These are phyloP conservation scores for Pisolithus orientalis DNA, from an alignment of 768 basidiomycete genomes.

Conservation along the genomic window DNA sequence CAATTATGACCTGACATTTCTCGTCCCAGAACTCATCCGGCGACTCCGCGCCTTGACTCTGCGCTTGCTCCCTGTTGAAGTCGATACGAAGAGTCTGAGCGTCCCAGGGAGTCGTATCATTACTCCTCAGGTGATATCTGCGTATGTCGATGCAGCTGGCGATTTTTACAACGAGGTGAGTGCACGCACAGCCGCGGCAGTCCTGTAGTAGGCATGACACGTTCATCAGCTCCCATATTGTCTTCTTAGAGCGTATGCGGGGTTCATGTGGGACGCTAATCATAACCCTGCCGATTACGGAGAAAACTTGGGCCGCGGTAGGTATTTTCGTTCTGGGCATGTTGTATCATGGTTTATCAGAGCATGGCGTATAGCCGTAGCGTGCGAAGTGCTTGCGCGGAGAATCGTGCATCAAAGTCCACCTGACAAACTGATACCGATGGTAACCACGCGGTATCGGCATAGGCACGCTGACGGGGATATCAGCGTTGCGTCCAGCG, in stretches of 20 bases:
- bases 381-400: slow-evolving; percentile 82
- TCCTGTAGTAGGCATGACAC: not conserved
- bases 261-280: slow-evolving; percentile 79
- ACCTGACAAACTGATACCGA: slow-evolving; percentile 53
- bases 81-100: slow-evolving; percentile 56
- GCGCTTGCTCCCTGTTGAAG: slow-evolving; percentile 74
- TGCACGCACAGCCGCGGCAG: slow-evolving; percentile 1
- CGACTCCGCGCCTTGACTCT: slow-evolving; percentile 73
- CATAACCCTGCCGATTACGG: slow-evolving; percentile 80
- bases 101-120: slow-evolving; percentile 81
- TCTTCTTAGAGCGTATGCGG: slow-evolving; percentile 67
- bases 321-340: slow-evolving; percentile 7
- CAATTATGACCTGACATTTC: not conserved
- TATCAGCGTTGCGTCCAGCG: slow-evolving; percentile 64
- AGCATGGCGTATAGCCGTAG: slow-evolving; percentile 43
- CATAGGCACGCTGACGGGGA: slow-evolving; percentile 73
- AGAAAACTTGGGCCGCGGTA: slow-evolving; percentile 79
- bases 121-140: slow-evolving; percentile 69
- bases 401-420: slow-evolving; percentile 67
- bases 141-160: slow-evolving; percentile 77
- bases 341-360: not conserved
- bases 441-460: slow-evolving; percentile 76
- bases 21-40: slow-evolving; percentile 62
- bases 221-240: slow-evolving; percentile 67
- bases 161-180: slow-evolving; percentile 82